These are phyloP conservation scores for Colletotrichum melonis DNA, from an alignment of 2,329 filamentous ascomycete genomes.

Conservation along the genomic window DNA sequence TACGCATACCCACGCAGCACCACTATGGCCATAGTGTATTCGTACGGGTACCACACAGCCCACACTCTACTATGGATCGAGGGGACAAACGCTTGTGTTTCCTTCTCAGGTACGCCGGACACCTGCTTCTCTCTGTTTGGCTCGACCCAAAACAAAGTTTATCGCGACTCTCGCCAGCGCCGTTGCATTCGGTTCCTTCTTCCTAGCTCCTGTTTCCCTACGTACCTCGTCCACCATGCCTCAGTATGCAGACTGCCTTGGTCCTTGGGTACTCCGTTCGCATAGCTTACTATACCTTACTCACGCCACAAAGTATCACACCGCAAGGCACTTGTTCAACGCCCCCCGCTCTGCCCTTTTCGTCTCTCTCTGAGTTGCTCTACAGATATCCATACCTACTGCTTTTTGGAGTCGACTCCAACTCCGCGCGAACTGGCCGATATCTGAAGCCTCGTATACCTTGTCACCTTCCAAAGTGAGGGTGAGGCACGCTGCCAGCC, in stretches of 20 bases:
- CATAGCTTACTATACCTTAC: background rate
- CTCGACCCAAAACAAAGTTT: constrained; percentile 28
- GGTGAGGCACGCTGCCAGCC: background rate
- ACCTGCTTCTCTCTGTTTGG: constrained; percentile 12
- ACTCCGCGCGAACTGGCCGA: background rate
- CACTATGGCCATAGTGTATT: too few species aligned
- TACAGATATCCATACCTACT: background rate
- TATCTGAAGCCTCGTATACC: background rate
- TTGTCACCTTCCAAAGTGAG: background rate
- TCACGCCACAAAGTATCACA: background rate
- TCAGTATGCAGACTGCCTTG: background rate
- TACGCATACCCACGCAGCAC: background rate
- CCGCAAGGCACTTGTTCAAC: background rate
- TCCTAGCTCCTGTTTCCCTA: constrained; percentile 20
- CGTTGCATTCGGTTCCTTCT: constrained; percentile 31
- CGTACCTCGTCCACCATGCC: background rate
- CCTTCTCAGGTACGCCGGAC: constrained; percentile 29
- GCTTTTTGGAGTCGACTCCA: background rate
- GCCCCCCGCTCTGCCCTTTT: background rate
- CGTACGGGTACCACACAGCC: too few species aligned
- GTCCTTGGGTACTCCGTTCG: background rate
- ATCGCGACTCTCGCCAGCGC: constrained; percentile 34
- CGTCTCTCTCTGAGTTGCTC: background rate
- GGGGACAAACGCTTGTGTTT: constrained; percentile 22
- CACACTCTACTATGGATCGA: background rate